Evolutionary conservation across 257 asterid species (phyloP).

Genomic region (Solanum peruvianum): DNA sequence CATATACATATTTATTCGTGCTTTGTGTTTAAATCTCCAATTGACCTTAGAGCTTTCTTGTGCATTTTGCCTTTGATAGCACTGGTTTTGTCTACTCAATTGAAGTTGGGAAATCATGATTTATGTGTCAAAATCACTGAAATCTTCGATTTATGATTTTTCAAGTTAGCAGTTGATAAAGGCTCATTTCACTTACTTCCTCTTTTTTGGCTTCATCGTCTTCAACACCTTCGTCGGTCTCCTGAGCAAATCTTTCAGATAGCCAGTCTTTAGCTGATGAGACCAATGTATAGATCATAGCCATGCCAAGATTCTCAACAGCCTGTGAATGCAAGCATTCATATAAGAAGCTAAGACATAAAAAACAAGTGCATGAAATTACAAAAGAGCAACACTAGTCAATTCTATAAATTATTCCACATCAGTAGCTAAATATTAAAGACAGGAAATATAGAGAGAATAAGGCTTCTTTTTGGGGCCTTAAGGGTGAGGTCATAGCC

Average conservation of each 20-base stretch:
- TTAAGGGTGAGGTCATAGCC: neutral
- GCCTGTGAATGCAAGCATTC: slow-evolving; percentile 42
- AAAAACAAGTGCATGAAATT: neutral
- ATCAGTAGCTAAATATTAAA: neutral
- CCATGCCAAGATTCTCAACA: slow-evolving; percentile 86
- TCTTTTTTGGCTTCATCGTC: slow-evolving; percentile 64
- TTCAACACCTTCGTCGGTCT: slow-evolving; percentile 32
- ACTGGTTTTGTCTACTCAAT: neutral
- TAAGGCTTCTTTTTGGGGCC: neutral
- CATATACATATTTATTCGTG: neutral
- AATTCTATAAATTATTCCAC: neutral
- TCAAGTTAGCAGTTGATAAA: neutral
- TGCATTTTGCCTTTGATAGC: neutral
- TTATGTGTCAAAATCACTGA: neutral
- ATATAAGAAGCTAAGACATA: neutral
- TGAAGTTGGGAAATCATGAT: neutral
- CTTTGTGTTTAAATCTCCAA: neutral
- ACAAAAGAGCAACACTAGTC: neutral
- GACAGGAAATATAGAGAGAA: neutral
- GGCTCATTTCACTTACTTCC: slow-evolving; percentile 33
- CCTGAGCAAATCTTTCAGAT: slow-evolving; percentile 74
- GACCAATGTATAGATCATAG: slow-evolving; percentile 91
- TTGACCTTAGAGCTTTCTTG: neutral
- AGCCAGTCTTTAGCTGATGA: slow-evolving; percentile 96
- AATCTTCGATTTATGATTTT: neutral